These are phyloP conservation scores for Tylopilus sp. DNA, from an alignment of 1,284 basidiomycete genomes.

Conservation along the genomic window DNA sequence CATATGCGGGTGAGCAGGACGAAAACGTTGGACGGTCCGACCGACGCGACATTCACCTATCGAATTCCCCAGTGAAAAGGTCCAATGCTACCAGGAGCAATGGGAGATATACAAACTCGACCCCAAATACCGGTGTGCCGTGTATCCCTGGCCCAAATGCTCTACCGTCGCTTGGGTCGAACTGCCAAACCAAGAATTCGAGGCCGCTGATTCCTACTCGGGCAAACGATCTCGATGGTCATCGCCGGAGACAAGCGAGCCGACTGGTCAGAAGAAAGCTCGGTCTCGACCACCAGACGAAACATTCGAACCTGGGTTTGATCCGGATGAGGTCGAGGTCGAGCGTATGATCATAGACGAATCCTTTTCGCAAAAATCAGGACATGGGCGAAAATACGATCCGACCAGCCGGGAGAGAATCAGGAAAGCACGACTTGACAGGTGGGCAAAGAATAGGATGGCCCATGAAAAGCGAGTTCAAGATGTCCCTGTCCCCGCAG, in stretches of 20 bases:
- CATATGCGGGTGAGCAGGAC: conserved; percentile 58
- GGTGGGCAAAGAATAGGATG: conserved; percentile 27
- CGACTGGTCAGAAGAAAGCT: conserved; percentile 25
- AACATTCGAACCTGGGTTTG: conserved; percentile 12
- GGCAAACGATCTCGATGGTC: conserved; percentile 33
- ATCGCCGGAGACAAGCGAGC: conserved; percentile 18
- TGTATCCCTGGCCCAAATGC: conserved; percentile 44
- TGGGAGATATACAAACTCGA: conserved; percentile 83
- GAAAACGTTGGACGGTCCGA: conserved; percentile 3
- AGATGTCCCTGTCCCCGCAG: conserved; percentile 11
- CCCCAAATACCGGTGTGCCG: conserved; percentile 59
- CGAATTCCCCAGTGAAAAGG: conserved; percentile 40
- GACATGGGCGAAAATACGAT: conserved; percentile 9
- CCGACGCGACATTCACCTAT: conserved; percentile 10
- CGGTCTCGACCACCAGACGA: conserved; percentile 18
- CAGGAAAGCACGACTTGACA: conserved; percentile 21
- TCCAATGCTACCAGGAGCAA: conserved; percentile 62
- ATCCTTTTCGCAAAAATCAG: conserved; percentile 14
- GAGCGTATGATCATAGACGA: conserved; percentile 56
- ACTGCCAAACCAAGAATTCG: conserved; percentile 14
- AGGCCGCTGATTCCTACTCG: conserved; percentile 13
- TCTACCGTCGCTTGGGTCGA: conserved; percentile 38
- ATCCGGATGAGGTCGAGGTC: conserved; percentile 52
- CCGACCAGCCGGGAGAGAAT: conserved; percentile 24
- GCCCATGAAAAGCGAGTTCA: conserved; percentile 13